Evolutionary conservation across 169 alveolate genomes (phyloP).

Genomic region (Theileria sp.): DNA sequence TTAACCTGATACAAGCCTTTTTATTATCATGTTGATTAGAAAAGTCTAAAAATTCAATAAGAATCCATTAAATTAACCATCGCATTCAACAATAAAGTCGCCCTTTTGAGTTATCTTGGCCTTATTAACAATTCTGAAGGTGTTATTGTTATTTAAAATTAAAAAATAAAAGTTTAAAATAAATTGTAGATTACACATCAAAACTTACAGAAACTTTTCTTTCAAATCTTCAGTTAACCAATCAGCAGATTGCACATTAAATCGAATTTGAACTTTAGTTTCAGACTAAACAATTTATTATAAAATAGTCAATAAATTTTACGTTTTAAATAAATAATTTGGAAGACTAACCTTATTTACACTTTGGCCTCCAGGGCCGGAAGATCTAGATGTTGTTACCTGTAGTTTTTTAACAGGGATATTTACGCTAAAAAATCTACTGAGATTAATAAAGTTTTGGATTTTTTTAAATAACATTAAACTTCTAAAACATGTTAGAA

Average conservation of each 20-base stretch:
- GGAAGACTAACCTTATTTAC: slow-evolving; percentile 68
- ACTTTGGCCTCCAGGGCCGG: slow-evolving; percentile 82
- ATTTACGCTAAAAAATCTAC: slow-evolving; percentile 12
- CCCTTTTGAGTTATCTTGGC: slow-evolving; percentile 55
- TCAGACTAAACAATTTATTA: slow-evolving; percentile 65
- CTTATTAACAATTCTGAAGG: slow-evolving; percentile 31
- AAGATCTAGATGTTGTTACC: slow-evolving; percentile 60
- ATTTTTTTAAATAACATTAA: slow-evolving; percentile 17
- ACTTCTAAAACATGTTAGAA: neutral
- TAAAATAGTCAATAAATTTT: neutral
- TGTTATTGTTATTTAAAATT: neutral
- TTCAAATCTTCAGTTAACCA: slow-evolving; percentile 69
- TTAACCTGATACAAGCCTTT: slow-evolving; percentile 50
- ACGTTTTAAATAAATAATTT: neutral
- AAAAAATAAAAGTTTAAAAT: neutral
- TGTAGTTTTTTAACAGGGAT: slow-evolving; percentile 48
- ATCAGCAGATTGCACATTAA: slow-evolving; percentile 66
- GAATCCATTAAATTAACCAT: slow-evolving; percentile 23
- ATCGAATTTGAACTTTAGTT: slow-evolving; percentile 75
- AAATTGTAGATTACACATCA: neutral
- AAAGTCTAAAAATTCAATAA: slow-evolving; percentile 4
- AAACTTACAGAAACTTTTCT: slow-evolving; percentile 67
- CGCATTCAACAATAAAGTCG: slow-evolving; percentile 56
- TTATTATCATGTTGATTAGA: slow-evolving; percentile 54
- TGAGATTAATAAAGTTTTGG: neutral